Conservation (phyloP, 257 asterid species). For the Euphrasia confusa region DNA sequence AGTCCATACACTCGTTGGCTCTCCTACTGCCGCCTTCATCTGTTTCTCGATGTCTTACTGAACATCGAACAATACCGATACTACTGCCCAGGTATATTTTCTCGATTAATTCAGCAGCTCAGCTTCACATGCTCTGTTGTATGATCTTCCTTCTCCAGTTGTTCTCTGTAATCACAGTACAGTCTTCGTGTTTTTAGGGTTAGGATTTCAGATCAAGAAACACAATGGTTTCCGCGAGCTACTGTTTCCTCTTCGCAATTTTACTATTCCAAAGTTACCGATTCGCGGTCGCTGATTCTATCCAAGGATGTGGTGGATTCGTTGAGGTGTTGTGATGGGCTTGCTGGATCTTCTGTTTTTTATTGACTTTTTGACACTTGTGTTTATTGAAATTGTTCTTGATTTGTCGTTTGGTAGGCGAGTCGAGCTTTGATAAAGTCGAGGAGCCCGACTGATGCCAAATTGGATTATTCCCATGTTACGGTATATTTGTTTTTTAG, state of each 20-base stretch:
- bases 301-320: slow-evolving; percentile 98
- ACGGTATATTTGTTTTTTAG: slow-evolving; percentile 42
- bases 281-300: slow-evolving; percentile 51
- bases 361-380: slow-evolving; percentile 16
- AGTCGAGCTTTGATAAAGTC: slow-evolving; percentile 73
- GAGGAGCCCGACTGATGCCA: slow-evolving; percentile 63
- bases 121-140: not conserved
- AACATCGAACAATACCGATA: not conserved
- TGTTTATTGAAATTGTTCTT: slow-evolving; percentile 12
- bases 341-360: slow-evolving; percentile 5
- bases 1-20: not conserved
- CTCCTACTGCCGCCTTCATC: not conserved
- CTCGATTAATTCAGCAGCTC: not conserved
- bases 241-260: slow-evolving; percentile 21
- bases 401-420: slow-evolving; percentile 45
- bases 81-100: not conserved
- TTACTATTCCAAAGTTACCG: slow-evolving; percentile 28
- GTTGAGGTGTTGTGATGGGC: slow-evolving; percentile 55
- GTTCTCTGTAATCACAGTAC: not conserved
- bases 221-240: slow-evolving; percentile 33
- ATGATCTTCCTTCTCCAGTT: not conserved
- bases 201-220: slow-evolving; percentile 21
- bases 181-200: not conserved
- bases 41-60: not conserved
- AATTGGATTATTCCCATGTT: slow-evolving; percentile 84